phyloP scores from a whole-genome alignment of 176 grass and related monocot species.

The Tillandsia fasciculata region DNA sequence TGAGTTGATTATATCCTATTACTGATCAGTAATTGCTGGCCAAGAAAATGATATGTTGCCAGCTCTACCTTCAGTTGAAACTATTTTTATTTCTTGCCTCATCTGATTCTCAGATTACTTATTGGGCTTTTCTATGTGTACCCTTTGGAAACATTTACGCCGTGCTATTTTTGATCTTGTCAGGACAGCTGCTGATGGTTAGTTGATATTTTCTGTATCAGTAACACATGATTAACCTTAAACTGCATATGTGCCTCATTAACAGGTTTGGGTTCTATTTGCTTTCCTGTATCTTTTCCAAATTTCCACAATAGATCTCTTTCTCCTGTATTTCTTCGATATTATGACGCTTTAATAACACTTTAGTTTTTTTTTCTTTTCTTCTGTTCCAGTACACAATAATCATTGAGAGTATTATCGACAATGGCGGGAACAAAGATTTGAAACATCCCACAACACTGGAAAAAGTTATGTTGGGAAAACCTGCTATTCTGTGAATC shows the following conservation, averaged over 20 bases:
- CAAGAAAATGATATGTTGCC: no score
- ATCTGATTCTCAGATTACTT: not conserved
- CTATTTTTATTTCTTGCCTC: not conserved
- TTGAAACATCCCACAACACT: no score
- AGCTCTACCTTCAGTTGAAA: not conserved
- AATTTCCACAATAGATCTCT: not conserved
- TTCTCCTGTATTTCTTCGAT: not conserved
- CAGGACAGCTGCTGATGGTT: not conserved
- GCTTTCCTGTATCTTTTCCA: not conserved
- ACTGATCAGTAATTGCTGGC: no score
- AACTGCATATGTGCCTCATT: not conserved
- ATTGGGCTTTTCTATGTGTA: not conserved
- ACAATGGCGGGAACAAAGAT: no score
- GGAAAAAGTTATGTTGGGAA: no score
- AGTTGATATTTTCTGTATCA: not conserved
- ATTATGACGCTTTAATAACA: not conserved
- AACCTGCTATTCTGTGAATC: no score
- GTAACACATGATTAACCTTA: not conserved
- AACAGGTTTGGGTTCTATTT: not conserved
- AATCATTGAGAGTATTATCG: no score
- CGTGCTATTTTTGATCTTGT: not conserved
- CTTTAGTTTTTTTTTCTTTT: not conserved
- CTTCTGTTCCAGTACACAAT: no score
- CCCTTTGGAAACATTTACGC: not conserved
- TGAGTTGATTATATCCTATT: no score